Evolutionary conservation across 2,329 filamentous ascomycete genomes (phyloP).

Genomic region (Penicillium aurantiogriseum): DNA sequence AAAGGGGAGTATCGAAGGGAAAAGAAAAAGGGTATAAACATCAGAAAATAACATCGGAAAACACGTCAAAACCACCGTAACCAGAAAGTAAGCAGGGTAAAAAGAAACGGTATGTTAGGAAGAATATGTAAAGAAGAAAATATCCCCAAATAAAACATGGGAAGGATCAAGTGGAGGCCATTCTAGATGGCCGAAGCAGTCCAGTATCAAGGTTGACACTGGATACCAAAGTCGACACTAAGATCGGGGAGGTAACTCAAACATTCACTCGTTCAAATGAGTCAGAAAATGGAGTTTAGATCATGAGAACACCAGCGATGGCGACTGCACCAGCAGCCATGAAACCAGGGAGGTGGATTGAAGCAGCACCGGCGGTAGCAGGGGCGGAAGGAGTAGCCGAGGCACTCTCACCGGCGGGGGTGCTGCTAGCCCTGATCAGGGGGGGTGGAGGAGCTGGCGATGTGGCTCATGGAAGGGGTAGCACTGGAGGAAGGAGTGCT

Average conservation of each 20-base stretch:
- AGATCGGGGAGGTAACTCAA: conserved; percentile 2
- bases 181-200: conserved; percentile 4
- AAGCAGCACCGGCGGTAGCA: conserved; percentile 23
- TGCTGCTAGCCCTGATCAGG: conserved; percentile 17
- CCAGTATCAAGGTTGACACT: background rate
- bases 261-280: background rate
- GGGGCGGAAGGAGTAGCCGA: conserved; percentile 8
- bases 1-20: background rate
- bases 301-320: conserved; percentile 34
- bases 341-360: conserved; percentile 26
- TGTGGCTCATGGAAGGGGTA: conserved; percentile 10
- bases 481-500: conserved; percentile 17
- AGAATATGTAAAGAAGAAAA: conserved; percentile 5
- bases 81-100: background rate
- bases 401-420: background rate
- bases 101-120: background rate
- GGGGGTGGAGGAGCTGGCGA: conserved; percentile 22
- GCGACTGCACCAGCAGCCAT: conserved; percentile 33
- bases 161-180: conserved; percentile 3
- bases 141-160: background rate
- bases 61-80: conserved; percentile 7
- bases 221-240: conserved; percentile 4
- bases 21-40: conserved; percentile 10
- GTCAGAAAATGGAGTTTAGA: conserved; percentile 22
- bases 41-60: conserved; percentile 5